Percentiles rank a stretch among this genome's conserved stretches.
Evolutionary conservation across 768 basidiomycete genomes (phyloP).

Genomic region (Kwoniella mangroviensis): DNA sequence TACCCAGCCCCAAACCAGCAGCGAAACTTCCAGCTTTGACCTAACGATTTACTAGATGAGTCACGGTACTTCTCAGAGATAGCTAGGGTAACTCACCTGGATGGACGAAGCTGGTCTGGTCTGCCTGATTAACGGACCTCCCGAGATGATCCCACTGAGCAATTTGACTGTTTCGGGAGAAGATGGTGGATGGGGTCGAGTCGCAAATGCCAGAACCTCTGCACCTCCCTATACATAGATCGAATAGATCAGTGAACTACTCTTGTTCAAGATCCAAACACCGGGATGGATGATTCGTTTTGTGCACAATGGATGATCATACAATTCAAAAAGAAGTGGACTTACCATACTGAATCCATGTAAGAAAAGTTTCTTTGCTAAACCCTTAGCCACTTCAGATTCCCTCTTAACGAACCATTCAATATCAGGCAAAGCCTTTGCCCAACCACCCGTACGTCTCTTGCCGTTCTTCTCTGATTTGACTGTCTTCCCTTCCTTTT

Average conservation of each 20-base stretch:
- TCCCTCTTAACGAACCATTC: constrained; percentile 48
- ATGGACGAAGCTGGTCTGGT: constrained; percentile 34
- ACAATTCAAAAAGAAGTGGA: not conserved
- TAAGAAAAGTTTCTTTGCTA: constrained; percentile 45
- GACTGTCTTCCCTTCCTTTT: constrained; percentile 42
- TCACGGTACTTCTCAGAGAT: not conserved
- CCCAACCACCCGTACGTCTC: constrained; percentile 49
- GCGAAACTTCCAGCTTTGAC: constrained; percentile 40
- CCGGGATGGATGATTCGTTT: not conserved
- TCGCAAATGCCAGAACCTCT: constrained; percentile 45
- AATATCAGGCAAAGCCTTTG: constrained; percentile 49
- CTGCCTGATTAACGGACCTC: constrained; percentile 42
- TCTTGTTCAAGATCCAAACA: too few species aligned
- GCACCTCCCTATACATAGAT: constrained; percentile 43
- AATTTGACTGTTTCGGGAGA: constrained; percentile 30
- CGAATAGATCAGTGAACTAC: too few species aligned
- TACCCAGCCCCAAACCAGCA: constrained; percentile 40
- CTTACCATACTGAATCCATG: constrained; percentile 53
- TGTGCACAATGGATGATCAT: too few species aligned
- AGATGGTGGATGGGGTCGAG: constrained; percentile 35
- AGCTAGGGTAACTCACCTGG: constrained; percentile 30
- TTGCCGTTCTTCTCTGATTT: constrained; percentile 40
- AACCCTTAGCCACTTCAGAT: constrained; percentile 23
- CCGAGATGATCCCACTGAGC: constrained; percentile 44
- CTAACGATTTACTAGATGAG: constrained; percentile 12